These are phyloP conservation scores for Tetramitus jugosus DNA, from an alignment of 208 protist genomes.

Conservation along the genomic window DNA sequence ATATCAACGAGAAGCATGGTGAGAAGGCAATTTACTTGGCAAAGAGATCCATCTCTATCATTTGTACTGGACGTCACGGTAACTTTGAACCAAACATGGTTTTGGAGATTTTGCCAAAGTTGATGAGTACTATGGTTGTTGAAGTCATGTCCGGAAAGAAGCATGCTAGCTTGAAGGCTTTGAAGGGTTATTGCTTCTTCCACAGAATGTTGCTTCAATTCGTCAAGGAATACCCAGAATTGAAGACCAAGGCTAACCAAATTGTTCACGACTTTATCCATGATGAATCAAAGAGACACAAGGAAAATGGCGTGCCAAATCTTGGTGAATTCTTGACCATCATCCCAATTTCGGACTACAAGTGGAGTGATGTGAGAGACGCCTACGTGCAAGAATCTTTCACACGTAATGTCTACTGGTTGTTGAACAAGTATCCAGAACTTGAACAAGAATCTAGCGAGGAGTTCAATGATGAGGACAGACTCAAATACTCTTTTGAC, in stretches of 20 bases:
- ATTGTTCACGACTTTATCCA: slow-evolving; percentile 32
- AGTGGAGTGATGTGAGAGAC: not conserved
- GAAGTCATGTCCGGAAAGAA: slow-evolving; percentile 32
- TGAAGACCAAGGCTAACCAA: slow-evolving; percentile 22
- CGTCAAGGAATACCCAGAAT: slow-evolving; percentile 31
- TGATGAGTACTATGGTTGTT: slow-evolving; percentile 38
- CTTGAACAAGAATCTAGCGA: not conserved
- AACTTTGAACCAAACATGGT: slow-evolving; percentile 33
- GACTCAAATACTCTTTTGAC: slow-evolving; percentile 18
- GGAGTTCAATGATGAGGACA: slow-evolving; percentile 11
- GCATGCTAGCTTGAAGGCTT: slow-evolving; percentile 31
- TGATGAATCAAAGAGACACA: slow-evolving; percentile 27
- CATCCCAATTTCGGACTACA: not conserved
- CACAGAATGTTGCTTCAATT: slow-evolving; percentile 36
- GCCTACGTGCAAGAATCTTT: slow-evolving; percentile 14
- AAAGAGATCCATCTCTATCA: slow-evolving; percentile 24
- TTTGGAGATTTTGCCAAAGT: slow-evolving; percentile 30
- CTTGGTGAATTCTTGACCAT: slow-evolving; percentile 10
- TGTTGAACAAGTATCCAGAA: slow-evolving; percentile 9
- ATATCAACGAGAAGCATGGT: slow-evolving; percentile 37
- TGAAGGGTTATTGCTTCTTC: slow-evolving; percentile 39
- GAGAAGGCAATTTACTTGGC: slow-evolving; percentile 31
- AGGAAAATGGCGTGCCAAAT: slow-evolving; percentile 26
- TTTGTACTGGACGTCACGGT: slow-evolving; percentile 20
- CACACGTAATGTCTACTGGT: slow-evolving; percentile 16